phyloP scores from a whole-genome alignment of 768 basidiomycete genomes.

The Glaciozyma martinii region DNA sequence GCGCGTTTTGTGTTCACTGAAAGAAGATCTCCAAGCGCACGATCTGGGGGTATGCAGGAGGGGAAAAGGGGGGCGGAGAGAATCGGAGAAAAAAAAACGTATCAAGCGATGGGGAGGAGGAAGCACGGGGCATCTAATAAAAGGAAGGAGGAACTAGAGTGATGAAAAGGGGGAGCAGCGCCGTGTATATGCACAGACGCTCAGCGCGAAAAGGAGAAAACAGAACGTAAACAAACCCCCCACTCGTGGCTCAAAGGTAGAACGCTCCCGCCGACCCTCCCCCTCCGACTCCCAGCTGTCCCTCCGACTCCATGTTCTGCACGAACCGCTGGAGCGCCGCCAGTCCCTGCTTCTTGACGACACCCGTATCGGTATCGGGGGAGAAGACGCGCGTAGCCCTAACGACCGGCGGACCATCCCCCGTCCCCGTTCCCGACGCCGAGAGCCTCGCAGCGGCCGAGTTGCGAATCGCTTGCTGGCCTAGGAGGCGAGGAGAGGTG shows the following conservation, averaged over 20 bases:
- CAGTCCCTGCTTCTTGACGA: constrained; percentile 33
- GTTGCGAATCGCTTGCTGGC: constrained; percentile 25
- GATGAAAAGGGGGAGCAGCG: not conserved
- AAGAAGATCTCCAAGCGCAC: not conserved
- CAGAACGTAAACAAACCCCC: too few relatives aligned
- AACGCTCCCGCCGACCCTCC: not conserved
- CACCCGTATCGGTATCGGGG: constrained; percentile 31
- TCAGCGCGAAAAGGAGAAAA: too few relatives aligned
- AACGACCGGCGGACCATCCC: constrained; percentile 24
- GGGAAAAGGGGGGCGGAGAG: not conserved
- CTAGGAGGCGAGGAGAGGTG: constrained; percentile 10
- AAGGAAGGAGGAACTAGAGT: not conserved
- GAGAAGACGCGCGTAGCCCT: constrained; percentile 33
- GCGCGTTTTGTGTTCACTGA: not conserved
- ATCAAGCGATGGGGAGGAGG: not conserved
- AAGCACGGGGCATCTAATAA: not conserved
- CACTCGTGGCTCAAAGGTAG: not conserved
- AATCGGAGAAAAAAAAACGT: not conserved
- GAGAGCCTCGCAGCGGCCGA: constrained; percentile 25
- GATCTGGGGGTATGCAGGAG: not conserved
- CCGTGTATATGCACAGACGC: too few relatives aligned
- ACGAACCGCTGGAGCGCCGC: constrained; percentile 35
- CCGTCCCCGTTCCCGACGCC: constrained; percentile 8
- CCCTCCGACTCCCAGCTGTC: not conserved
- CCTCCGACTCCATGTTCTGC: constrained; percentile 28